A percentile compares a stretch with the other conserved stretches of the same genome.
phyloP scores from a whole-genome alignment of 345 rosid species.

The Citrus maxima region DNA sequence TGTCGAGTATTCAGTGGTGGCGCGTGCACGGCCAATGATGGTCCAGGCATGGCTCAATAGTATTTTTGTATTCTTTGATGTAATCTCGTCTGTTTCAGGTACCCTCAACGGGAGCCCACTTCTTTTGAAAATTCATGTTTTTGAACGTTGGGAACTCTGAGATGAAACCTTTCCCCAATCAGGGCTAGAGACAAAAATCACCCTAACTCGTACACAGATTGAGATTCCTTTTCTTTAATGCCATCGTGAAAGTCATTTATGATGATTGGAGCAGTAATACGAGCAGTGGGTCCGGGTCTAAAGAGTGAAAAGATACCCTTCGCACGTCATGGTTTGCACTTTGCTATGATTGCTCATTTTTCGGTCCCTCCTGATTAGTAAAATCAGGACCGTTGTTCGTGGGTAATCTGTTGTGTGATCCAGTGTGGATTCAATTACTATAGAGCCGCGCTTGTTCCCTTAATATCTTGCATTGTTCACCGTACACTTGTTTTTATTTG shows the following conservation, averaged over 20 bases:
- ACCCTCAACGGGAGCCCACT: constrained; percentile 13
- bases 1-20: constrained; percentile 5
- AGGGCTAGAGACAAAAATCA: constrained; percentile 6
- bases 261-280: constrained; percentile 1
- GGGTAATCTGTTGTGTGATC: background rate
- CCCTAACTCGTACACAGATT: background rate
- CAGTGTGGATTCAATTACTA: background rate
- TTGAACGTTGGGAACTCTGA: constrained; percentile 22
- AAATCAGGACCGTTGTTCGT: background rate
- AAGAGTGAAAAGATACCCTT: background rate
- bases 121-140: constrained; percentile 3
- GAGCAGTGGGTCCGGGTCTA: background rate
- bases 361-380: background rate
- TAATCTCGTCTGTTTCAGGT: background rate
- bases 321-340: background rate
- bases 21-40: constrained; percentile 31
- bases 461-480: background rate
- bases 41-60: constrained; percentile 37
- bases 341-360: background rate
- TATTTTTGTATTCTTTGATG: constrained; percentile 17
- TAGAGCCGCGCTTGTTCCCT: background rate
- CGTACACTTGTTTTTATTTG: background rate
- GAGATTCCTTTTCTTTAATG: background rate
- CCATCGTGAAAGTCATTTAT: background rate
- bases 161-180: background rate